A percentile compares a stretch with the other conserved stretches of the same genome.
Evolutionary conservation across 2,329 filamentous ascomycete species (phyloP).

Genomic region (Pseudohalonectria lignicola): DNA sequence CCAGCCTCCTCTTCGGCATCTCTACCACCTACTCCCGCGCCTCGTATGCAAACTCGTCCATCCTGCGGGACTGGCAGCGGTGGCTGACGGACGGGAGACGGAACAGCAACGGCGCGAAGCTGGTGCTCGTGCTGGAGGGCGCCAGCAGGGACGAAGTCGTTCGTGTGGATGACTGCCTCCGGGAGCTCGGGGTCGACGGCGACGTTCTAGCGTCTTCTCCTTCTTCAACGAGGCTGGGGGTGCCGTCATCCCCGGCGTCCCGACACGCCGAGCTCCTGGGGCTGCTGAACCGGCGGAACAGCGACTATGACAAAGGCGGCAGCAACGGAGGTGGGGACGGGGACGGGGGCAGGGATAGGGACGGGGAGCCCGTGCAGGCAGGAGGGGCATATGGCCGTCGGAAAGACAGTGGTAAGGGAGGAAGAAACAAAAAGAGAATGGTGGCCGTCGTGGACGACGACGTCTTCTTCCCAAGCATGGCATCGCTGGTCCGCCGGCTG

Average conservation of each 20-base stretch:
- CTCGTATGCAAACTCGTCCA: slow-evolving; percentile 22
- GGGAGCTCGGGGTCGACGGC: slow-evolving; percentile 25
- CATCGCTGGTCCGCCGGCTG: slow-evolving; percentile 24
- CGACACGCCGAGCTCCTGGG: slow-evolving; percentile 8
- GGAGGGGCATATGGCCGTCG: too few relatives aligned
- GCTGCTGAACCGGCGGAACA: background rate
- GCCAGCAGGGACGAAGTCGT: slow-evolving; percentile 20
- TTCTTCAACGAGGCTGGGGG: too few relatives aligned
- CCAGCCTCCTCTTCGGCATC: slow-evolving; percentile 28
- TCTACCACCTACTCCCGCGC: slow-evolving; percentile 30
- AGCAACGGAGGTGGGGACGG: too few relatives aligned
- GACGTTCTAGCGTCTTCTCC: slow-evolving; percentile 15
- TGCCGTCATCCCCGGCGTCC: background rate
- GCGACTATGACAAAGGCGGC: background rate
- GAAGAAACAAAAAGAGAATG: slow-evolving; percentile 21
- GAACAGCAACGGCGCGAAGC: slow-evolving; percentile 28
- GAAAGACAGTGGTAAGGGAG: background rate
- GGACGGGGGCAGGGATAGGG: background rate
- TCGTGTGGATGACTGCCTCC: slow-evolving; percentile 18
- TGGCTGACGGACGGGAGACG: slow-evolving; percentile 31
- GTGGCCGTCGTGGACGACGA: slow-evolving; percentile 33
- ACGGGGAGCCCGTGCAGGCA: background rate
- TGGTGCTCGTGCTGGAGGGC: slow-evolving; percentile 29
- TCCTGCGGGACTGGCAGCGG: slow-evolving; percentile 30
- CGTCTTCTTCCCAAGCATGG: slow-evolving; percentile 32